Conservation (phyloP, 2,329 filamentous ascomycete species). For the Penicillium griseofulvum region DNA sequence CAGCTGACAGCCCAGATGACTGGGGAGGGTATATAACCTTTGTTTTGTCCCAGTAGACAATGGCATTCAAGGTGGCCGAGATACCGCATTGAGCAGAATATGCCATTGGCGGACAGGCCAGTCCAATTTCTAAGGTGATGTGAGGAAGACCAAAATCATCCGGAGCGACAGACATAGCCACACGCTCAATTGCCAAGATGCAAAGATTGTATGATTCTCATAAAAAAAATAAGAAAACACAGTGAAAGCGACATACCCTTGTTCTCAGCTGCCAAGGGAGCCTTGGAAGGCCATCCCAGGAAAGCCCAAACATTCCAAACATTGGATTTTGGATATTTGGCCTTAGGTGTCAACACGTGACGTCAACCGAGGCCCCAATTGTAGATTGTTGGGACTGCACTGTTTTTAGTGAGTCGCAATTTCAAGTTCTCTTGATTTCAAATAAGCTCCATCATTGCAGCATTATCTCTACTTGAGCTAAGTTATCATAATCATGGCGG, state of each 20-base stretch:
- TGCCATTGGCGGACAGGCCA: not conserved
- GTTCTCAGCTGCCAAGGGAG: not conserved
- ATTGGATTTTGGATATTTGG: not conserved
- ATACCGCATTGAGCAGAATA: not conserved
- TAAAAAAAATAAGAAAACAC: not conserved
- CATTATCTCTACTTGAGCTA: not conserved
- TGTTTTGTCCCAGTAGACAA: not conserved
- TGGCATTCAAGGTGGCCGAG: not conserved
- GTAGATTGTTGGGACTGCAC: constrained; percentile 2
- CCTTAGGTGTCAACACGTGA: constrained; percentile 24
- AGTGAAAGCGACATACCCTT: not conserved
- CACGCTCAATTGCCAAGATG: not conserved
- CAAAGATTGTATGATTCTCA: not conserved
- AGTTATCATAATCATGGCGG: constrained; percentile 32
- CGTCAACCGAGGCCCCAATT: constrained; percentile 16
- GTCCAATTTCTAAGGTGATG: not conserved
- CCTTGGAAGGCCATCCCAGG: not conserved
- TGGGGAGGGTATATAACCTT: not conserved
- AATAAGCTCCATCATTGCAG: constrained; percentile 1
- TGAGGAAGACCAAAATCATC: not conserved
- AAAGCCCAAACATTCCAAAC: not conserved
- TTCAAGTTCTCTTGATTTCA: not conserved
- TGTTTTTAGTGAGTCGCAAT: constrained; percentile 5
- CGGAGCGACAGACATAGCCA: not conserved
- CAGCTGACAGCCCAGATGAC: not conserved